Percentiles rank a stretch among this genome's conserved stretches.
phyloP scores from a whole-genome alignment of 345 rosid species.

The Acer negundo region DNA sequence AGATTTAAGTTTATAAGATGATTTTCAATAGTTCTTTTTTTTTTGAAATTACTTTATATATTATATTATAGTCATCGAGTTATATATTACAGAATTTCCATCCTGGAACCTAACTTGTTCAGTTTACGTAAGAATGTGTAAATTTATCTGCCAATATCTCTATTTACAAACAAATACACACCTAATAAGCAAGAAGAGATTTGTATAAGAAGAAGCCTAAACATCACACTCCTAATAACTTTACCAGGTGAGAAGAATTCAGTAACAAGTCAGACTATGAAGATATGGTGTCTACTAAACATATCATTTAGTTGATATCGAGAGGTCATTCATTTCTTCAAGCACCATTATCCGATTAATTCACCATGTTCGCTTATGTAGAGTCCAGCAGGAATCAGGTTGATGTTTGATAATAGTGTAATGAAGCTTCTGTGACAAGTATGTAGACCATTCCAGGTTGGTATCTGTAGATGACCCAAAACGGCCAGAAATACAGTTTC shows the following conservation, averaged over 20 bases:
- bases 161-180: neutral
- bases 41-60: too few species aligned
- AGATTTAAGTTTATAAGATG: too few species aligned
- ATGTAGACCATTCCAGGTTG: neutral
- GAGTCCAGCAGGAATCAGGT: neutral
- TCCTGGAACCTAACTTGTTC: neutral
- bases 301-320: neutral
- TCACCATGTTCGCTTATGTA: too few species aligned
- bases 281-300: neutral
- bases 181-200: neutral
- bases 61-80: too few species aligned
- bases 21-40: too few species aligned
- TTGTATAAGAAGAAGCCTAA: neutral
- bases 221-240: neutral
- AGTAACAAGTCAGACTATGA: neutral
- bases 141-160: too few species aligned
- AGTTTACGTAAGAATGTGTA: neutral
- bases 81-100: neutral
- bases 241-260: neutral
- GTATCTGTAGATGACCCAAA: neutral
- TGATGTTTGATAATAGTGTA: too few species aligned
- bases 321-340: constrained; percentile 1
- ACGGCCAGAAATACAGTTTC: neutral
- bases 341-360: neutral
- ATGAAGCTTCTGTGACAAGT: neutral